Evolutionary conservation across 495 filamentous ascomycete species (phyloP).

Genomic region (Aspergillus sclerotiicarbonarius): DNA sequence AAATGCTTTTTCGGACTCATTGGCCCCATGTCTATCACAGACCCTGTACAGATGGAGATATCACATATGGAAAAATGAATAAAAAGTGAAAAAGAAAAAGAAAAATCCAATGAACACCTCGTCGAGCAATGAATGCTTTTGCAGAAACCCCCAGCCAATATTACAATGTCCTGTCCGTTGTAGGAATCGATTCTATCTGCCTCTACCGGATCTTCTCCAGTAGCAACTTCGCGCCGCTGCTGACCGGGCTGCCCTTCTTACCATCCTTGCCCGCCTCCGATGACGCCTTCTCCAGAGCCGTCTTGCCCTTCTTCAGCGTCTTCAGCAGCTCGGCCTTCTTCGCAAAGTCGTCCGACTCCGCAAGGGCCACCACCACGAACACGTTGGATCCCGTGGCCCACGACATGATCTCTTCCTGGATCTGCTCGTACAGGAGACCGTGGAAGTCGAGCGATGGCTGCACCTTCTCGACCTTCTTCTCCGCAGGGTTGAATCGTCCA

Average conservation of each 20-base stretch:
- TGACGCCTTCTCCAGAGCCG: slow-evolving; percentile 51
- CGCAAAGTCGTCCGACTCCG: slow-evolving; percentile 77
- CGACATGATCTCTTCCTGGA: slow-evolving; percentile 68
- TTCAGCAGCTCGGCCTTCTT: slow-evolving; percentile 62
- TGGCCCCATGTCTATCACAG: slow-evolving; percentile 11
- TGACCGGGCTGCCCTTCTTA: slow-evolving; percentile 38
- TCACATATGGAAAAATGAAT: not conserved
- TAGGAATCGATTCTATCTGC: not conserved
- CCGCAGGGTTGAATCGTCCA: slow-evolving; percentile 71
- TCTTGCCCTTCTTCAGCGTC: slow-evolving; percentile 57
- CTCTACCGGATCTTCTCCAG: slow-evolving; percentile 40
- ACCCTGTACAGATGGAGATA: slow-evolving; percentile 17
- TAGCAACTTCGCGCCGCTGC: slow-evolving; percentile 45
- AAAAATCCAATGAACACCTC: slow-evolving; percentile 1
- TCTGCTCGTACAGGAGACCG: slow-evolving; percentile 69
- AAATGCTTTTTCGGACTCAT: slow-evolving; percentile 21
- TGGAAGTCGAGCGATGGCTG: slow-evolving; percentile 82
- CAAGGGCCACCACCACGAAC: slow-evolving; percentile 75
- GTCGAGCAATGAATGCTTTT: not conserved
- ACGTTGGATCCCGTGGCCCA: slow-evolving; percentile 84
- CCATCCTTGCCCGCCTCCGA: slow-evolving; percentile 34
- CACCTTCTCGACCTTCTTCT: slow-evolving; percentile 64
- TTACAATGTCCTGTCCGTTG: slow-evolving; percentile 3
- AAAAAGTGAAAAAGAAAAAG: not conserved
- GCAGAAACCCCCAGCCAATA: slow-evolving; percentile 13